Evolutionary conservation across 345 rosid genomes (phyloP).

Genomic region (Aquilaria malaccensis): DNA sequence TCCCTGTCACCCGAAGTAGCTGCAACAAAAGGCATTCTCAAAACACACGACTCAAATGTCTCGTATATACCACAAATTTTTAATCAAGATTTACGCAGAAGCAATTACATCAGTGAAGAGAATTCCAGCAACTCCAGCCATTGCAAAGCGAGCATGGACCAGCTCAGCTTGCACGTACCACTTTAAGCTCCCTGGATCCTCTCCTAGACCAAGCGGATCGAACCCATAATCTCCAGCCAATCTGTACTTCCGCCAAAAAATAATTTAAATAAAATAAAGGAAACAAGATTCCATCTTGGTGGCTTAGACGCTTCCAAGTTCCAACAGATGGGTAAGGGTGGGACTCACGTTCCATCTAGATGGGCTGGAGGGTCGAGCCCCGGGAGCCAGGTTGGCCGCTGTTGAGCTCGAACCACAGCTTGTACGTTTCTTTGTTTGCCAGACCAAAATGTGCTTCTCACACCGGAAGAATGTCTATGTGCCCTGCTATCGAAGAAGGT

Average conservation of each 20-base stretch:
- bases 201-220: constrained; percentile 93
- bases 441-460: constrained; percentile 11
- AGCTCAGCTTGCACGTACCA: constrained; percentile 98
- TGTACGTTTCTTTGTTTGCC: constrained; percentile 10
- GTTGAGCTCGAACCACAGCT: constrained; percentile 34
- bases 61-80: background rate
- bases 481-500: background rate
- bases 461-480: constrained; percentile 11
- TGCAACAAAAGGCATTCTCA: constrained; percentile 18
- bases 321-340: background rate
- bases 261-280: background rate
- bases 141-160: constrained; percentile 89
- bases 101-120: constrained; percentile 74
- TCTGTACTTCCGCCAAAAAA: constrained; percentile 20
- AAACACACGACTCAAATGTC: background rate
- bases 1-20: constrained; percentile 73
- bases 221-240: constrained; percentile 89
- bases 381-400: constrained; percentile 93
- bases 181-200: constrained; percentile 77
- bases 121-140: constrained; percentile 92
- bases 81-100: background rate
- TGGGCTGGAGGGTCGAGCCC: constrained; percentile 87
- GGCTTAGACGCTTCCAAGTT: background rate
- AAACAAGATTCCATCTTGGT: background rate
- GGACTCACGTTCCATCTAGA: constrained; percentile 79